A percentile compares a stretch with the other conserved stretches of the same genome.
These are phyloP conservation scores for Capronia coronata DNA, from an alignment of 2,329 filamentous ascomycete species.

Conservation along the genomic window DNA sequence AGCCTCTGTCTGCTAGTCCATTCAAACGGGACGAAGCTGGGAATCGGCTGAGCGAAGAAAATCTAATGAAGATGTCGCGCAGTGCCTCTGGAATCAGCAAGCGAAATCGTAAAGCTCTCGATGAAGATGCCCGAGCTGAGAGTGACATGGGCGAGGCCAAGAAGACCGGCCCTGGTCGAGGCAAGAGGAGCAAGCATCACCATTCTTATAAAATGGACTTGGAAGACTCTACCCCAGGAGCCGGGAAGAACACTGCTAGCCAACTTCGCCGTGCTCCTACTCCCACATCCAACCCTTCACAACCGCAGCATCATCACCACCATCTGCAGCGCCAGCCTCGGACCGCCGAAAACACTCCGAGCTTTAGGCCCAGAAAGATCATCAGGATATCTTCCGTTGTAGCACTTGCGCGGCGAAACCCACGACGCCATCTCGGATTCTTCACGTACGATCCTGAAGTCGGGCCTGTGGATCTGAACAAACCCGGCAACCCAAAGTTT, in stretches of 20 bases:
- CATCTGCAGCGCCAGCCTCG: constrained; percentile 9
- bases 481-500: constrained; percentile 44
- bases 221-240: constrained; percentile 17
- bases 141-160: constrained; percentile 51
- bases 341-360: constrained; percentile 41
- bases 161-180: constrained; percentile 14
- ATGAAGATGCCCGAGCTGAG: constrained; percentile 62
- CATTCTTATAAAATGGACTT: constrained; percentile 27
- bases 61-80: constrained; percentile 37
- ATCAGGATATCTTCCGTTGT: constrained; percentile 66
- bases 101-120: constrained; percentile 62
- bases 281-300: constrained; percentile 18
- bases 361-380: constrained; percentile 52
- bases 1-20: constrained; percentile 39
- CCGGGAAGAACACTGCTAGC: constrained; percentile 18
- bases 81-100: constrained; percentile 48
- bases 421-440: constrained; percentile 75
- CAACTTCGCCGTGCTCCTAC: constrained; percentile 14
- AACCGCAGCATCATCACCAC: constrained; percentile 5
- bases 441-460: constrained; percentile 71
- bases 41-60: constrained; percentile 39
- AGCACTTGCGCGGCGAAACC: constrained; percentile 61
- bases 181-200: constrained; percentile 26
- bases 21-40: constrained; percentile 46
- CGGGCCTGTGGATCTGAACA: constrained; percentile 34